Base-by-base conservation (phyloP, 2,329 filamentous ascomycete genomes). In the Ceratocystis ficicola region DNA sequence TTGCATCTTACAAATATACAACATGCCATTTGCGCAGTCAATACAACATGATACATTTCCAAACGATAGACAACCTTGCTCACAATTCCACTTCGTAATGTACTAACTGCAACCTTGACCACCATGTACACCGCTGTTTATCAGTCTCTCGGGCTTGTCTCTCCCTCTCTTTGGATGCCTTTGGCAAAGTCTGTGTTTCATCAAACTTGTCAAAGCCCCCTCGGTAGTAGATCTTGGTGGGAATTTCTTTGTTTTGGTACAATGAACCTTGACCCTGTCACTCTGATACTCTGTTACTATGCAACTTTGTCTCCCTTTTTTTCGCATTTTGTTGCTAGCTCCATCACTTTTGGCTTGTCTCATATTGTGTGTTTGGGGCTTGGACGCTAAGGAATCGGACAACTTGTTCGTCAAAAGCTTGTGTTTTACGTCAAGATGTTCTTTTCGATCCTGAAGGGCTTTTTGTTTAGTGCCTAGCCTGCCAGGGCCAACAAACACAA, bases 181-280 rank as follows among this genome's bases (percentile, higher is more conserved):
- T 28, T 22, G 15, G 5, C 8, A 52, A 36, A 36, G 10, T 5
- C 55, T 8, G 55, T 59, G 55, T 59, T 59, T 59, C 55, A 36
- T 59, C 28, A 36, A 59, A 59, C 17, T 36, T 59, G 55, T 59
- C 55, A 59, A 59, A 36, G 55, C 55, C 50, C 55, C 6, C 55
- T 59, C 15, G 28, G 55, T 20, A 20, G 55, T 59, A 59, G 28
- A 59, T 36, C 55, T 59, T 59, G 55, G 55, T 59, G 55, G 55
- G 12, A 28, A 36, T 30, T 59, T 36, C n/a, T 36, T 30, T 36
- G 55, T 36, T 59, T 36, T 59, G 30, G 28, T n/a, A 30, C 20
- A 30, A 20, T 30, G n/a, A 17, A 28, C 28, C 12, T 8, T 59
- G 22, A 59, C 55, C 28, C 15, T 59, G 55, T 59, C 55, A 59